Evolutionary conservation across 371 early-diverging fungal species (phyloP).

Genomic region (Mucor saturninus): DNA sequence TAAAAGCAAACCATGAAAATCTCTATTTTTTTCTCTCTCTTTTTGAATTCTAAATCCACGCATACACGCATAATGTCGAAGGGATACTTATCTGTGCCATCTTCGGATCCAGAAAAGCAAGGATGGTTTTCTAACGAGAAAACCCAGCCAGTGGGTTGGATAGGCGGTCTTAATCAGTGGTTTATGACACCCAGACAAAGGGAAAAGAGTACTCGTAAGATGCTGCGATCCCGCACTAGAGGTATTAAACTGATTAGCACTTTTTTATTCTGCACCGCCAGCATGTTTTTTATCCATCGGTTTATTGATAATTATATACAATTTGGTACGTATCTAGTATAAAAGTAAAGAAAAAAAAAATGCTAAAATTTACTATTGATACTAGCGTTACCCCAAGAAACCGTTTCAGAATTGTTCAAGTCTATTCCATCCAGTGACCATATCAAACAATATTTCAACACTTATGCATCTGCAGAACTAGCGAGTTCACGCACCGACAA

Average conservation of each 20-base stretch:
- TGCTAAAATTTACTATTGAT: neutral
- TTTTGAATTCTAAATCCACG: too few relatives aligned
- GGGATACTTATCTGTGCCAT: neutral
- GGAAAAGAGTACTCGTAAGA: constrained; percentile 4
- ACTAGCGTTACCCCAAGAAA: constrained; percentile 5
- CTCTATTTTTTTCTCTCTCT: too few relatives aligned
- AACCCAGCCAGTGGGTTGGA: neutral
- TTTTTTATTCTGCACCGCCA: constrained; percentile 5
- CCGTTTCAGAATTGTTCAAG: constrained; percentile 25
- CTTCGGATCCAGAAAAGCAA: neutral
- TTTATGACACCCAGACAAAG: constrained; percentile 7
- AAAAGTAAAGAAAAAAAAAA: neutral
- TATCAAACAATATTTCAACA: constrained; percentile 38
- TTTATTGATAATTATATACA: constrained; percentile 12
- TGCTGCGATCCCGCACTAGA: constrained; percentile 8
- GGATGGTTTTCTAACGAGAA: neutral
- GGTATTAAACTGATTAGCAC: constrained; percentile 7
- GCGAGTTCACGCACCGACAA: constrained; percentile 55
- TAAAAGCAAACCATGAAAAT: too few relatives aligned
- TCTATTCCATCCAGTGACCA: constrained; percentile 32
- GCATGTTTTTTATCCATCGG: constrained; percentile 17
- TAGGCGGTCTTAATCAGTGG: neutral
- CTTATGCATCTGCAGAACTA: constrained; percentile 52
- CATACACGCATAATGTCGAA: neutral
- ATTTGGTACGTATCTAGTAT: constrained; percentile 4